Percentiles rank a stretch among this genome's conserved stretches.
These are phyloP conservation scores for Amaranthus cruentus DNA, from an alignment of 148 eudicot species.

Conservation along the genomic window DNA sequence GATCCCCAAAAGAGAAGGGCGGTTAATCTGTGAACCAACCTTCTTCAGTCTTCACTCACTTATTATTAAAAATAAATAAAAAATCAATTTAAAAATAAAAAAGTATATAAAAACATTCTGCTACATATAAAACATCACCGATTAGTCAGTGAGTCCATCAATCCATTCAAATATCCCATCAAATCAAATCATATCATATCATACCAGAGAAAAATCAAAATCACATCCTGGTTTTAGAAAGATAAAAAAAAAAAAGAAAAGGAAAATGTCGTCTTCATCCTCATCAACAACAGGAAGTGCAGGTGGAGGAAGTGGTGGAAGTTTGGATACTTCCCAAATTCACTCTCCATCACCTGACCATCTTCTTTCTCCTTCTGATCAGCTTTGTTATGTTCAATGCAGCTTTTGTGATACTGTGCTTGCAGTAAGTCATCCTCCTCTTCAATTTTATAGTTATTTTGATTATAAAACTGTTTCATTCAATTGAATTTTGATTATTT, in stretches of 20 bases:
- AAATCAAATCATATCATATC: conserved; percentile 4
- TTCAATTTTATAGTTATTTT: background rate
- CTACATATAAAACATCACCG: conserved; percentile 30
- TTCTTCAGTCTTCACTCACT: background rate
- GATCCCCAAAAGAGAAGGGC: conserved; percentile 33
- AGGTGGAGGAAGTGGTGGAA: conserved; percentile 17
- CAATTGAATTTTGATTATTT: background rate
- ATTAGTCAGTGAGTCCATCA: conserved; percentile 39
- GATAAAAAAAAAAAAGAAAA: background rate
- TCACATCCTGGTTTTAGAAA: background rate
- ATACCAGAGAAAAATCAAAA: background rate
- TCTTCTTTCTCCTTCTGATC: conserved; percentile 61
- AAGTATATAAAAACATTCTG: background rate
- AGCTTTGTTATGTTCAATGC: conserved; percentile 95
- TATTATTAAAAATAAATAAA: background rate
- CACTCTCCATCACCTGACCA: conserved; percentile 6
- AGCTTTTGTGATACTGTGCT: conserved; percentile 84
- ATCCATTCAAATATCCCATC: conserved; percentile 40
- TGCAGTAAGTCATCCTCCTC: conserved; percentile 42
- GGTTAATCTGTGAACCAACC: background rate
- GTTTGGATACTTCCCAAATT: background rate
- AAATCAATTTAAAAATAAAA: conserved; percentile 1
- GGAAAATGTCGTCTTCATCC: conserved; percentile 34
- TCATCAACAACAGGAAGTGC: conserved; percentile 29
- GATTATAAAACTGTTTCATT: background rate